phyloP scores from a whole-genome alignment of 805 yeast genomes.

The Cyberlindnera maritima region DNA sequence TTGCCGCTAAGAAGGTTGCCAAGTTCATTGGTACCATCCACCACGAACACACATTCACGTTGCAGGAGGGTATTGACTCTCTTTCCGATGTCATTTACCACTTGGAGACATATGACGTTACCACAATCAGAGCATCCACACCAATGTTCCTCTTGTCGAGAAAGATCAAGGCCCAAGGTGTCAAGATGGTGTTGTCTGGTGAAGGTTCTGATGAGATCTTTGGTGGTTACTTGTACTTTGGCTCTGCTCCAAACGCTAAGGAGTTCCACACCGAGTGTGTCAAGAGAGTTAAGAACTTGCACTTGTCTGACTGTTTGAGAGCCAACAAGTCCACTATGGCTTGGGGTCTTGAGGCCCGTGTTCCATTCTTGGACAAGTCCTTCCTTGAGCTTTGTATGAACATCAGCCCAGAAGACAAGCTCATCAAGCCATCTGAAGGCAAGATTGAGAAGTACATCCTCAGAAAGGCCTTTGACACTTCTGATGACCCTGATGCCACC shows the following conservation, averaged over 20 bases:
- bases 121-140: conserved; percentile 98
- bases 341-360: conserved; percentile 99
- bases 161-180: conserved; percentile 99
- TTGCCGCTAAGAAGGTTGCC: conserved; percentile 96
- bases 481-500: conserved; percentile 69
- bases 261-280: conserved; percentile 97
- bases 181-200: conserved; percentile 98
- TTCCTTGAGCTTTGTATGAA: conserved; percentile 91
- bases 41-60: conserved; percentile 96
- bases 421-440: conserved; percentile 69
- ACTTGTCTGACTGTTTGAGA: conserved; percentile 94
- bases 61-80: conserved; percentile 96
- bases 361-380: conserved; percentile 94
- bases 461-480: conserved; percentile 96
- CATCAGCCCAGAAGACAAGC: conserved; percentile 90
- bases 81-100: conserved; percentile 91
- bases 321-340: conserved; percentile 99
- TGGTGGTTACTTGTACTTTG: conserved; percentile 97
- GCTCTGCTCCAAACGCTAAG: conserved; percentile 87
- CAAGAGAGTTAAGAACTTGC: conserved; percentile 94
- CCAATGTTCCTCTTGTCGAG: conserved; percentile 97
- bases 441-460: conserved; percentile 92
- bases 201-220: conserved; percentile 99
- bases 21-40: conserved; percentile 94
- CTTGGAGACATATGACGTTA: conserved; percentile 96